phyloP scores from a whole-genome alignment of 345 rosid species.

The Eucalyptus pauciflora region DNA sequence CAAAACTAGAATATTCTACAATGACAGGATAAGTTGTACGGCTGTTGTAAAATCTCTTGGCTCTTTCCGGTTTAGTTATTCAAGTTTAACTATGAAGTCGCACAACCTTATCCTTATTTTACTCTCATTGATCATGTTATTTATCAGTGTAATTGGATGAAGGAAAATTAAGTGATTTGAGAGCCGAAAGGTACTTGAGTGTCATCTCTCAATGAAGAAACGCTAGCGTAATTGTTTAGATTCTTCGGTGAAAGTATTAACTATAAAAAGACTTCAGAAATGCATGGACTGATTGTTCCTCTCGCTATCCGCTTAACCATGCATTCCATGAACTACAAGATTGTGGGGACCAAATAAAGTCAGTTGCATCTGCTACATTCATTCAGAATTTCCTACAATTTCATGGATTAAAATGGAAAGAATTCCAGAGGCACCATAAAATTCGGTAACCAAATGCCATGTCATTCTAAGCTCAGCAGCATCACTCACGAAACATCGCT shows the following conservation, averaged over 20 bases:
- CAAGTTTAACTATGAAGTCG: no score
- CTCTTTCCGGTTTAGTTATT: no score
- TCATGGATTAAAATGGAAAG: not conserved
- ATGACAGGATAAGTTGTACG: no score
- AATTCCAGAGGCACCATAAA: not conserved
- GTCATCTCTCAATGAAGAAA: not conserved
- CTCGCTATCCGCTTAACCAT: not conserved
- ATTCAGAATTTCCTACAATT: not conserved
- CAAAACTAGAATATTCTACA: no score
- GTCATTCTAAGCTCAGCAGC: not conserved
- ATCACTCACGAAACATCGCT: not conserved
- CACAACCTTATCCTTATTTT: not conserved
- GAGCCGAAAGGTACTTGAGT: not conserved
- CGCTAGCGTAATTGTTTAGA: not conserved
- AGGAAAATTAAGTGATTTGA: not conserved
- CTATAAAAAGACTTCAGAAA: not conserved
- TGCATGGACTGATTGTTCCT: not conserved
- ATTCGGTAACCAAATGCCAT: not conserved
- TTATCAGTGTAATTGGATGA: not conserved
- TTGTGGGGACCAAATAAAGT: not conserved
- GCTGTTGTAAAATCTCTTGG: no score
- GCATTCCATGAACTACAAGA: not conserved
- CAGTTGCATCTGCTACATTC: not conserved
- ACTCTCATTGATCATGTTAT: not conserved
- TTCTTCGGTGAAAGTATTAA: not conserved